These are phyloP conservation scores for Fistulinella cinereoalba DNA, from an alignment of 1,284 basidiomycete species.

Conservation along the genomic window DNA sequence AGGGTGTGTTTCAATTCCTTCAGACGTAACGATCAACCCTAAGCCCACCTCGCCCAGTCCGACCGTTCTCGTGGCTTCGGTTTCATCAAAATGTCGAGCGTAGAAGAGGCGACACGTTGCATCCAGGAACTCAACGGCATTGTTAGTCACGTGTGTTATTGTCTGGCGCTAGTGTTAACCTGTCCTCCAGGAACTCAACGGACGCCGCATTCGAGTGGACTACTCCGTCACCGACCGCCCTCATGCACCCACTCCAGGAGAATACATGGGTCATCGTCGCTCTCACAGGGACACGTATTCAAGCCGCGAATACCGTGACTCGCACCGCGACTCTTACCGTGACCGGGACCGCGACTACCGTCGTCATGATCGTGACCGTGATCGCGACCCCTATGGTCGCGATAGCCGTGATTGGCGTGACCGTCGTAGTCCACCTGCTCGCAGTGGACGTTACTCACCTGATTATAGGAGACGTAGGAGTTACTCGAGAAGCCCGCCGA, in stretches of 20 bases:
- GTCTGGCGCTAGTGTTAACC: constrained; percentile 12
- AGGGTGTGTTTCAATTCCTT: constrained; percentile 58
- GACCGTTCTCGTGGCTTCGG: constrained; percentile 97
- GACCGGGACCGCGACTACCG: constrained; percentile 51
- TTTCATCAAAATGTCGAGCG: constrained; percentile 89
- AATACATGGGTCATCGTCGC: constrained; percentile 93
- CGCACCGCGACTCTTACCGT: constrained; percentile 49
- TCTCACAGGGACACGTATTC: constrained; percentile 55
- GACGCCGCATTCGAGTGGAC: constrained; percentile 94
- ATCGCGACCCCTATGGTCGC: constrained; percentile 56
- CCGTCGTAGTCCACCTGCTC: constrained; percentile 65
- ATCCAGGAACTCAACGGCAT: constrained; percentile 92
- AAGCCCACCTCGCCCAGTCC: constrained; percentile 51
- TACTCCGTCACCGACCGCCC: constrained; percentile 93
- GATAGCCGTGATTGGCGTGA: constrained; percentile 59
- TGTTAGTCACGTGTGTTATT: constrained; percentile 47
- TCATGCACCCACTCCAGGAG: constrained; percentile 94
- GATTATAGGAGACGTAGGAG: constrained; percentile 71
- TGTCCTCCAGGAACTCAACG: constrained; percentile 77
- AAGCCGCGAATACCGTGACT: constrained; percentile 43
- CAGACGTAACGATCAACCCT: constrained; percentile 8
- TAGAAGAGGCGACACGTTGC: constrained; percentile 84
- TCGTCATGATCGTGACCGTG: constrained; percentile 51
- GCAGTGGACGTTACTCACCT: constrained; percentile 65
- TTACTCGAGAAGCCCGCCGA: constrained; percentile 74